These are phyloP conservation scores for Kuraishia cidri DNA, from an alignment of 805 yeast genomes.

Conservation along the genomic window DNA sequence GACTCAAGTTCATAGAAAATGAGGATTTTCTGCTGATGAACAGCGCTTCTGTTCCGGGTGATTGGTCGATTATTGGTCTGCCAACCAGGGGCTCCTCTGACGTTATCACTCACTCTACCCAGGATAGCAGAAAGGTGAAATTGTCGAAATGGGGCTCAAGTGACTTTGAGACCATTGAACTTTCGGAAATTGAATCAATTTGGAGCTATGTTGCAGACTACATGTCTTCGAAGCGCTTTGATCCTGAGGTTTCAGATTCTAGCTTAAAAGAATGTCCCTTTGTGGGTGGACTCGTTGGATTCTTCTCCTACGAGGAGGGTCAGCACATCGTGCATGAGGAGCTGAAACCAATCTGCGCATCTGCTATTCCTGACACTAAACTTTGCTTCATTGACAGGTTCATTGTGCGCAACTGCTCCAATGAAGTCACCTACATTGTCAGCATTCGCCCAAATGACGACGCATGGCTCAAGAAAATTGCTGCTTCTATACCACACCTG, in stretches of 20 bases:
- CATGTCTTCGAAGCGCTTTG: constrained; percentile 29
- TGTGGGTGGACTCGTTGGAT: constrained; percentile 86
- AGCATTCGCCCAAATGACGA: constrained; percentile 35
- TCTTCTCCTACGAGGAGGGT: constrained; percentile 85
- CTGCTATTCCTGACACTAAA: constrained; percentile 60
- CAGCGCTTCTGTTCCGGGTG: constrained; percentile 79
- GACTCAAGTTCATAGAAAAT: constrained; percentile 9
- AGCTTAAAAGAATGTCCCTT: no score
- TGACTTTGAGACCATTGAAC: background rate
- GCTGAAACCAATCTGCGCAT: constrained; percentile 27
- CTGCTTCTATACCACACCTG: background rate
- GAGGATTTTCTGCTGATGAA: constrained; percentile 55
- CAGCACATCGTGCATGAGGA: constrained; percentile 26
- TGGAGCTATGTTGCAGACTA: constrained; percentile 45
- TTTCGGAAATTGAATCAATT: constrained; percentile 16
- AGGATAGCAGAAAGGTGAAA: constrained; percentile 17
- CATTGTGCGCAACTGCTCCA: constrained; percentile 46
- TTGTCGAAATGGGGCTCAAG: constrained; percentile 18
- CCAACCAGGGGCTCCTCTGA: constrained; percentile 36
- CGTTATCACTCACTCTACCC: constrained; percentile 56
- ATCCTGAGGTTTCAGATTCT: constrained; percentile 19
- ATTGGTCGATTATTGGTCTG: constrained; percentile 80
- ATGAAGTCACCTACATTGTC: constrained; percentile 33
- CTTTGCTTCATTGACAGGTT: constrained; percentile 63
- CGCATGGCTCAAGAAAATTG: constrained; percentile 23